Evolutionary conservation across 1,139 yeast species (phyloP), one percentile per base, ranked within the genome.

Genomic region (Debaryomycetaceae sp.): DNA sequence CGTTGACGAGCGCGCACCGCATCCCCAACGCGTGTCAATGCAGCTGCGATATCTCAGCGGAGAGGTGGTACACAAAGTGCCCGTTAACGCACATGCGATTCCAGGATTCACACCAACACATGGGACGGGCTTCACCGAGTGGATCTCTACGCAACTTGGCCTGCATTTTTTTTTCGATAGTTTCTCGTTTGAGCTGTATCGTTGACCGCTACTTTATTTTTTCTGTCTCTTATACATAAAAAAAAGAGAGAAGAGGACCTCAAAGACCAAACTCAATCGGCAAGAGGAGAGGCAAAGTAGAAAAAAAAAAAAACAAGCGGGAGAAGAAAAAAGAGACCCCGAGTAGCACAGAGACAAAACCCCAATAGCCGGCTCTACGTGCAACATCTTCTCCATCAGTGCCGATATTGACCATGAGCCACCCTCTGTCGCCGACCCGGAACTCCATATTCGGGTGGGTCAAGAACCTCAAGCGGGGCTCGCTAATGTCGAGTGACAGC

Each of bases 391-490:
- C 14, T 22, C 14, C 9, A 6, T 22, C 14, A 6, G 12, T 22
- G 9, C 9, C 6, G 6, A 12, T 22, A 6, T 6, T 22, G 9
- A 27, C 27, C 19, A 63, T 64, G 71, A 61, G 65, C 45, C 70
- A 62, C 34, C 57, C 67, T 20, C 56, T 55, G 47, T 59, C 71
- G 6, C 71, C 71, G 9, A 59, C 55, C 28, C 51, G 71, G 34
- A 54, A 49, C 38, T 61, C 69, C 25, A 58, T 67, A 15, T 60
- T 67, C 42, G 74, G 73, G 9, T 67, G 74, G 74, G 72, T 67
- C 33, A 66, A 66, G 46, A 64, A 56, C 44, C 55, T 67, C 42
- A 67, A 64, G 45, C 53, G 61, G 31, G 61, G 64, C 31, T 57
- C 58, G 34, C 42, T 62, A 23, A 45, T 59, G 42, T 63, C 69